Conservation (phyloP, 306 rosid genomes). For the Sesbania bispinosa region DNA sequence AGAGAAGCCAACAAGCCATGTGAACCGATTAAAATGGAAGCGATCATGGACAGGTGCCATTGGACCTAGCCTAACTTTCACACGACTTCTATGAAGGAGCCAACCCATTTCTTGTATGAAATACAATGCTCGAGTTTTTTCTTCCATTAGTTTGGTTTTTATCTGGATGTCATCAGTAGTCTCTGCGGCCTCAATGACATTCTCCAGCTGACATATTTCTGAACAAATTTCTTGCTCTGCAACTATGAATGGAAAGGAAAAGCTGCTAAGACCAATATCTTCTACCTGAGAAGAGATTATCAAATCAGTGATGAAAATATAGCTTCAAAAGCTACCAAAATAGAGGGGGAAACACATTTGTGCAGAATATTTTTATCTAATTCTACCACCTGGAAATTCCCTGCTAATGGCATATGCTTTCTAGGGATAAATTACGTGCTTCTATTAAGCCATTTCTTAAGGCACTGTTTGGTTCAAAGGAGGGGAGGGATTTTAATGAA, state of each 20-base stretch:
- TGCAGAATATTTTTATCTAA: constrained; percentile 13
- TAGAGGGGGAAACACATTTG: background rate
- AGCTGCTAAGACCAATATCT: constrained; percentile 80
- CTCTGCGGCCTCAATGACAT: constrained; percentile 52
- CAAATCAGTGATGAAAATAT: constrained; percentile 25
- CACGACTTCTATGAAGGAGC: constrained; percentile 74
- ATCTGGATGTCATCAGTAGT: constrained; percentile 31
- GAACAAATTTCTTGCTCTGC: constrained; percentile 84
- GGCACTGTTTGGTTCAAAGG: no score
- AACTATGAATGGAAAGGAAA: constrained; percentile 85
- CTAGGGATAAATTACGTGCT: background rate
- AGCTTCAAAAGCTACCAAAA: constrained; percentile 6
- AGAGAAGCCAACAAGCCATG: constrained; percentile 80
- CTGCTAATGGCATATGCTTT: background rate
- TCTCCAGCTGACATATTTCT: constrained; percentile 73
- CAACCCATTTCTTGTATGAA: constrained; percentile 92
- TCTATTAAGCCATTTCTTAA: background rate
- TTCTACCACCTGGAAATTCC: constrained; percentile 6
- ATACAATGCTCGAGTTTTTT: constrained; percentile 66
- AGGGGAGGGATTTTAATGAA: no score
- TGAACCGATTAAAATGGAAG: constrained; percentile 61
- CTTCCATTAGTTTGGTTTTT: constrained; percentile 42
- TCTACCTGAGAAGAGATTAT: constrained; percentile 56
- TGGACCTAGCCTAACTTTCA: constrained; percentile 57
- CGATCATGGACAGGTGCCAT: constrained; percentile 51